Evolutionary conservation across 208 protist genomes (phyloP).

Genomic region (Angomonas deanei): DNA sequence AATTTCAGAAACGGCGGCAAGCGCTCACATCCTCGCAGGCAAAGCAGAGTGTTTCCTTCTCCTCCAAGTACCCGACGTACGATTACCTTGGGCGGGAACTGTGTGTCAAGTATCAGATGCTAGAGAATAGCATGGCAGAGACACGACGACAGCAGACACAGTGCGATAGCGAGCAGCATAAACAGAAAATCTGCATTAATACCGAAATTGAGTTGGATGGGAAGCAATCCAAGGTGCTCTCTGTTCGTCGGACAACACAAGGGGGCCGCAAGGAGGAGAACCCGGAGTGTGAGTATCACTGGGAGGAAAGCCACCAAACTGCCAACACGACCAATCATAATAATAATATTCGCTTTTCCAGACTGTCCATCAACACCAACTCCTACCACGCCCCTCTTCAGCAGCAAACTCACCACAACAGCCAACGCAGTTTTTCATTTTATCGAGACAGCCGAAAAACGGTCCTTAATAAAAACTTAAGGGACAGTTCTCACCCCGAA

Average conservation of each 20-base stretch:
- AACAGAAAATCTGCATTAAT: background rate
- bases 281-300: background rate
- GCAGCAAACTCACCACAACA: background rate
- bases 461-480: background rate
- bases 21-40: background rate
- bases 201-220: background rate
- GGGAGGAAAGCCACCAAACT: background rate
- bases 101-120: background rate
- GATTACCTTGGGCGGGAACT: background rate
- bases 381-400: background rate
- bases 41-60: background rate
- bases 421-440: background rate
- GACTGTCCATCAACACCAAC: background rate
- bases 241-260: background rate
- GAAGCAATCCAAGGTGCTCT: background rate
- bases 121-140: background rate
- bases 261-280: background rate
- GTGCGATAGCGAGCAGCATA: no score
- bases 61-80: background rate
- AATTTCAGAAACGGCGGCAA: background rate
- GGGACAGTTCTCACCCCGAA: background rate
- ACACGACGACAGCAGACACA: background rate
- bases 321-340: background rate
- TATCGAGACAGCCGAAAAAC: background rate
- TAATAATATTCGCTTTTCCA: constrained; percentile 3